phyloP scores from a whole-genome alignment of 106 monocot genomes.

The Phalaenopsis aphrodite region DNA sequence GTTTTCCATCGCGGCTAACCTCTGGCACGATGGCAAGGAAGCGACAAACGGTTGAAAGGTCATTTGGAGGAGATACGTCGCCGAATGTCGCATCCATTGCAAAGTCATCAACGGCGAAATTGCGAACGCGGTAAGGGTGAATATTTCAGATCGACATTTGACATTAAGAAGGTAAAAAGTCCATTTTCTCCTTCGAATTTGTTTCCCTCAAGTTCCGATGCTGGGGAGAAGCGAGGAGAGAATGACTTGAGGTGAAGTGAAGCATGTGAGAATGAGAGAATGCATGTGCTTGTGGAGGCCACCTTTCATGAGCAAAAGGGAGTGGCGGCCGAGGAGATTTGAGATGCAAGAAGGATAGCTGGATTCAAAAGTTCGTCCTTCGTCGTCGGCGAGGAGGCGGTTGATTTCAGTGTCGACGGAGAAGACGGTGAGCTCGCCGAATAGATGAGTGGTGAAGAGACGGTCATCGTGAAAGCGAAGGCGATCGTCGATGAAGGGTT shows the following conservation, averaged over 20 bases:
- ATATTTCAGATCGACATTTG: no score
- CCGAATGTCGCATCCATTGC: no score
- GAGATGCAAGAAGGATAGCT: conserved; percentile 83
- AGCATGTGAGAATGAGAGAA: conserved; percentile 58
- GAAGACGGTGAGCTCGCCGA: conserved; percentile 92
- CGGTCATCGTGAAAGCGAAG: conserved; percentile 36
- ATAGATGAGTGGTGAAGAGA: conserved; percentile 83
- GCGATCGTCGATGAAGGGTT: conserved; percentile 83
- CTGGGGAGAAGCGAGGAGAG: conserved; percentile 35
- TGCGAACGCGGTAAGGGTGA: no score
- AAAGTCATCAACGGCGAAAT: no score
- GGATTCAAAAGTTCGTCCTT: conserved; percentile 58
- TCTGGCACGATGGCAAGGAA: no score
- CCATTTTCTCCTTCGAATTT: no score
- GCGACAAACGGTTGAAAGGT: no score
- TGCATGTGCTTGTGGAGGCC: conserved; percentile 65
- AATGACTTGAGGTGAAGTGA: conserved; percentile 47
- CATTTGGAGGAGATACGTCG: no score
- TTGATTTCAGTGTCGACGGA: conserved; percentile 86
- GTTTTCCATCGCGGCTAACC: no score
- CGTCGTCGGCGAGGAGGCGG: conserved; percentile 44
- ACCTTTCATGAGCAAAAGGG: conserved; percentile 60
- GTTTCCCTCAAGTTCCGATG: conserved; percentile 17
- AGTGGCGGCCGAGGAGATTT: conserved; percentile 64
- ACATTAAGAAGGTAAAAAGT: no score